A percentile compares a stretch with the other conserved stretches of the same genome.
Evolutionary conservation across 1,284 basidiomycete species (phyloP).

Genomic region (Puccinia horiana): DNA sequence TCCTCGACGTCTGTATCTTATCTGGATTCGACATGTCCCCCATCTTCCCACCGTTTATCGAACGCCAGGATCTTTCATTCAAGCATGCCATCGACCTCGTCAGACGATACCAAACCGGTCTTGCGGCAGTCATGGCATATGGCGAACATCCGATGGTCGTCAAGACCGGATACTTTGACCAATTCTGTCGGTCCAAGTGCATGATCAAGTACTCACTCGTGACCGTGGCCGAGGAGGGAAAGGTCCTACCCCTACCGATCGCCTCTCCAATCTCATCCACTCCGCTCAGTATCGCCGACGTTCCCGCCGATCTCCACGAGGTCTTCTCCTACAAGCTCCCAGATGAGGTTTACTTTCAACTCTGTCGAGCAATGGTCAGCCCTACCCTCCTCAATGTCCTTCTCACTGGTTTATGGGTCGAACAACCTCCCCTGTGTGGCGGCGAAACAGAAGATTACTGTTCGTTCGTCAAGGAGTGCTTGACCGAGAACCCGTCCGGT

Average conservation of each 20-base stretch:
- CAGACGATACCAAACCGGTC: constrained; percentile 59
- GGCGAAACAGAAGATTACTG: constrained; percentile 93
- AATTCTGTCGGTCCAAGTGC: constrained; percentile 83
- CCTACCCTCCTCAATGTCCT: constrained; percentile 88
- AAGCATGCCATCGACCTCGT: constrained; percentile 85
- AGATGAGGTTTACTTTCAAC: constrained; percentile 93
- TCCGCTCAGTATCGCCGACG: constrained; percentile 66
- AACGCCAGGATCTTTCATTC: constrained; percentile 71
- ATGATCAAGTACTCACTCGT: constrained; percentile 93
- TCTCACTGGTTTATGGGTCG: constrained; percentile 75
- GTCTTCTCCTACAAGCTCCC: constrained; percentile 93
- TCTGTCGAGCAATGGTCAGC: constrained; percentile 85
- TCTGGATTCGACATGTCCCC: constrained; percentile 84
- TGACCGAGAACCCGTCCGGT: constrained; percentile 83
- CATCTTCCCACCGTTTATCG: constrained; percentile 74
- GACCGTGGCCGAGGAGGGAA: constrained; percentile 80
- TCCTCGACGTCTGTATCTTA: constrained; percentile 88
- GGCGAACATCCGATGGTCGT: constrained; percentile 73
- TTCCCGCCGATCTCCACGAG: constrained; percentile 87
- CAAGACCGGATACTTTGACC: constrained; percentile 74
- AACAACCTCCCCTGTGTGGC: constrained; percentile 87
- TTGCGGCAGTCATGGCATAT: constrained; percentile 46
- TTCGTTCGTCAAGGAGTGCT: constrained; percentile 89
- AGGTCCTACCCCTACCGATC: constrained; percentile 81
- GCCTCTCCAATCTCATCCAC: constrained; percentile 65